Evolutionary conservation across 148 eudicot genomes (phyloP), one percentile per base, ranked within the genome.

Genomic region (Cornus controversa): DNA sequence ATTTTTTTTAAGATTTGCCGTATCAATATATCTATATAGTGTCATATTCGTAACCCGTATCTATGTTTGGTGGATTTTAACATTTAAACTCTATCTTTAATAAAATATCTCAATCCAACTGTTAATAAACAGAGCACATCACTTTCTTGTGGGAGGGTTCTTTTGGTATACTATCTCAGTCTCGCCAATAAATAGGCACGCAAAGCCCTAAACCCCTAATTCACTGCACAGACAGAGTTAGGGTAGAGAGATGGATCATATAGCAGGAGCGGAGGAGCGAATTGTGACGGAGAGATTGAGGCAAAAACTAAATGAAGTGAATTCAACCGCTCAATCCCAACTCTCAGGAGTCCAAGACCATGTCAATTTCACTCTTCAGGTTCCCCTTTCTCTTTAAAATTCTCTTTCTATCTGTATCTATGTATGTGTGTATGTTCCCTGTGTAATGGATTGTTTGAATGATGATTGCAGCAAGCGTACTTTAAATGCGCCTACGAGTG

Each of bases 321-420:
- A 95, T 68, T 28, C 82, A 18, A 85, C 90, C 50, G 96, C 97
- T 22, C 88, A 95, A 81, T 65, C 89, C 31, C 92, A 93, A 25
- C 99, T 95, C 81, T 84, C 90, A 65, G 79, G 80, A 53, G 82
- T 95, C 26, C 93, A 93, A 80, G 96, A 95, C 81, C 97, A 95
- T 77, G 88, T 95, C 91, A 90, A 93, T 86, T 95, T 93, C 88
- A 93, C 93, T 75, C 94, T 95, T 50, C 99, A 93, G 93, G 97
- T 90, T 66, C 27, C 31, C n/a, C n/a, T n/a, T n/a, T n/a, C n/a
- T n/a, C n/a, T n/a, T n/a, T n/a, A n/a, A n/a, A n/a, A n/a, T n/a
- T 37, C 54, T 71, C 26, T 77, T 34, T 53, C 26, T 8, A 18
- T 20, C 67, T 20, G 11, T 60, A 24, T 60, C 42, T n/a, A 50